Evolutionary conservation across 768 basidiomycete genomes (phyloP), one percentile per base, ranked within the genome.

Genomic region (Dendrothele bispora): DNA sequence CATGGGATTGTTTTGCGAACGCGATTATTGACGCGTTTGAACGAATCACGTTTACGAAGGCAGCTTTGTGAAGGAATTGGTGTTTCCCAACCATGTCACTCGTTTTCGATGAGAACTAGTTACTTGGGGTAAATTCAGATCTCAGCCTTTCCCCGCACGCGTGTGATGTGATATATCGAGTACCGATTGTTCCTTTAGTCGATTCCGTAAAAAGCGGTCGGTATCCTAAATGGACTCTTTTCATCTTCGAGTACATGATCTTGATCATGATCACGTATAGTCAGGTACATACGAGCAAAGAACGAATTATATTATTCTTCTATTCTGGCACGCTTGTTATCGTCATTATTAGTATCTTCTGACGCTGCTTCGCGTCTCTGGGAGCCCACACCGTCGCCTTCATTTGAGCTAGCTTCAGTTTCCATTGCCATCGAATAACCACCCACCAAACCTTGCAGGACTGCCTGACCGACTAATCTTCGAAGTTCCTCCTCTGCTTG

Each of bases 391-490:
- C 25, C 32, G n/a, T 3, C 20, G 32, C 8, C n/a, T n/a, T n/a
- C n/a, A n/a, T n/a, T n/a, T n/a, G n/a, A n/a, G n/a, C n/a, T n/a
- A n/a, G n/a, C n/a, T n/a, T n/a, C n/a, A 39, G n/a, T 29, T 35
- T 54, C 55, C 12, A 54, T 52, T 20, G 76, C 63, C 64, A 86
- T 72, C 12, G 74, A 70, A 58, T 75, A 83, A 3, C 89, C 88
- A 14, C 79, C 72, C 11, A 73, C 60, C 38, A 90, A 70, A 34
- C 88, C 84, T 56, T 84, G 73, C 27, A 89, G 64, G 39, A 95
- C 86, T 14, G 83, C 79, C 56, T 73, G 65, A 29, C 79, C 66
- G 39, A 93, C 90, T 10, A 78, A 75, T 46, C 70, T 71, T 41
- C 80, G 70, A 43, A 93, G 73, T 57, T 84, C 72, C n/a, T 67